These are phyloP conservation scores for Podospora tetraspora DNA, from an alignment of 495 filamentous ascomycete species.

Conservation along the genomic window DNA sequence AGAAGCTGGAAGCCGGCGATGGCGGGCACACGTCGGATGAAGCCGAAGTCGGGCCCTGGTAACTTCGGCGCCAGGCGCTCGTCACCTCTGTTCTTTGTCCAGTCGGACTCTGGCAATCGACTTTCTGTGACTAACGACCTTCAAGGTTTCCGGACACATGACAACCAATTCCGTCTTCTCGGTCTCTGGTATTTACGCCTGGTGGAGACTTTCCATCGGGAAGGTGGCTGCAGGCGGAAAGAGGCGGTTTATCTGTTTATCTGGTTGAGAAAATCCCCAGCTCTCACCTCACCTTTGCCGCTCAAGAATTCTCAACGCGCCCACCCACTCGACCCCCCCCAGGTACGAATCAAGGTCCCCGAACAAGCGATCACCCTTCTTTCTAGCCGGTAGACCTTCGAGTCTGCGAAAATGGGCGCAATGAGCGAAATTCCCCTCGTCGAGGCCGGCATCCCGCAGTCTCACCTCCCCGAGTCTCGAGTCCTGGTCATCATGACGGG, in stretches of 20 bases:
- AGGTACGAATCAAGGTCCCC: neutral
- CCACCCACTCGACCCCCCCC: neutral
- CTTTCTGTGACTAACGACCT: slow-evolving; percentile 32
- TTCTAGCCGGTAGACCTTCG: neutral
- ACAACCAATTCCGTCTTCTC: slow-evolving; percentile 8
- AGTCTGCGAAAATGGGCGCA: slow-evolving; percentile 2
- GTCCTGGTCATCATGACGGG: slow-evolving; percentile 91
- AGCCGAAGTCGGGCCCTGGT: slow-evolving; percentile 27
- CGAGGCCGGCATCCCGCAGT: slow-evolving; percentile 24
- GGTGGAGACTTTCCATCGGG: slow-evolving; percentile 2
- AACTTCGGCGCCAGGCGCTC: neutral
- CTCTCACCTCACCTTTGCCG: neutral
- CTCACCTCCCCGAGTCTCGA: slow-evolving; percentile 60
- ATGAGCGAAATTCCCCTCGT: slow-evolving; percentile 25
- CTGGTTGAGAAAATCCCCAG: neutral
- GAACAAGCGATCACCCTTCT: neutral
- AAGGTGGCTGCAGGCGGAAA: slow-evolving; percentile 3
- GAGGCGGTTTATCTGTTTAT: neutral
- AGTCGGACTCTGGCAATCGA: slow-evolving; percentile 25
- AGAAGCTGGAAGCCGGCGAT: neutral
- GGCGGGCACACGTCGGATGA: neutral
- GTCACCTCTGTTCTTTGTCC: slow-evolving; percentile 18
- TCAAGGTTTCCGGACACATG: slow-evolving; percentile 22
- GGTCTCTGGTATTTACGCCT: slow-evolving; percentile 5
- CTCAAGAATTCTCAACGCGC: neutral